A percentile compares a stretch with the other conserved stretches of the same genome.
Evolutionary conservation across 164 flowering plant genomes (phyloP).

Genomic region (Liquidambar formosana): DNA sequence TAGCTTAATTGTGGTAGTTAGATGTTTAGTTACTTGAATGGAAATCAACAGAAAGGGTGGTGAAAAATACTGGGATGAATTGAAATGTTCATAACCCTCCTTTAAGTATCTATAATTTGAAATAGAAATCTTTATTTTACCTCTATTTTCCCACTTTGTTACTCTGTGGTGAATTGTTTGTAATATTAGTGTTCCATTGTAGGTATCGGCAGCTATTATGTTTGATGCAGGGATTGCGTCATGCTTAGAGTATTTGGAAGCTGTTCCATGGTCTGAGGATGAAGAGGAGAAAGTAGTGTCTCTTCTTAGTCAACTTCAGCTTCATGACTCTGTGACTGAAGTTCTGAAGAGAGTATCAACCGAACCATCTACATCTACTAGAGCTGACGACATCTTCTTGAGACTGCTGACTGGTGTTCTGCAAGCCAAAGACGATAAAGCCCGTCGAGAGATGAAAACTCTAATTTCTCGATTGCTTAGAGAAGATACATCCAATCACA

Average conservation of each 20-base stretch:
- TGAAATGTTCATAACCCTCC: background rate
- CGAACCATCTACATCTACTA: constrained; percentile 57
- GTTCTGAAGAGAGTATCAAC: constrained; percentile 67
- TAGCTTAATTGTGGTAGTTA: background rate
- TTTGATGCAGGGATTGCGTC: constrained; percentile 67
- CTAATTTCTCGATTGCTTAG: constrained; percentile 59
- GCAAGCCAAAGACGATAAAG: constrained; percentile 82
- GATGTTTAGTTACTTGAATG: background rate
- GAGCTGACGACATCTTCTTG: constrained; percentile 54
- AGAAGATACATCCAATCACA: constrained; percentile 42
- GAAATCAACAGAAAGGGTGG: background rate
- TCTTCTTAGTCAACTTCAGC: constrained; percentile 55
- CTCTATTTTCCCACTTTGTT: background rate
- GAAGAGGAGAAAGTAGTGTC: constrained; percentile 74
- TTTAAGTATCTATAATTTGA: background rate
- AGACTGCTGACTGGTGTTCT: constrained; percentile 59
- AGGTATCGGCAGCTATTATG: constrained; percentile 76
- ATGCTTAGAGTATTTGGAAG: constrained; percentile 86
- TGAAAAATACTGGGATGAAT: background rate
- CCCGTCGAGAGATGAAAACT: constrained; percentile 82
- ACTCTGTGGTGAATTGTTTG: background rate
- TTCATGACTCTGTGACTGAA: constrained; percentile 36
- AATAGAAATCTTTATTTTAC: background rate
- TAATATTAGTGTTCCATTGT: constrained; percentile 18
- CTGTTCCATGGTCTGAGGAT: constrained; percentile 89